A percentile compares a stretch with the other conserved stretches of the same genome.
Conservation (phyloP, 208 protist species). For the Trypanosoma lewisi region DNA sequence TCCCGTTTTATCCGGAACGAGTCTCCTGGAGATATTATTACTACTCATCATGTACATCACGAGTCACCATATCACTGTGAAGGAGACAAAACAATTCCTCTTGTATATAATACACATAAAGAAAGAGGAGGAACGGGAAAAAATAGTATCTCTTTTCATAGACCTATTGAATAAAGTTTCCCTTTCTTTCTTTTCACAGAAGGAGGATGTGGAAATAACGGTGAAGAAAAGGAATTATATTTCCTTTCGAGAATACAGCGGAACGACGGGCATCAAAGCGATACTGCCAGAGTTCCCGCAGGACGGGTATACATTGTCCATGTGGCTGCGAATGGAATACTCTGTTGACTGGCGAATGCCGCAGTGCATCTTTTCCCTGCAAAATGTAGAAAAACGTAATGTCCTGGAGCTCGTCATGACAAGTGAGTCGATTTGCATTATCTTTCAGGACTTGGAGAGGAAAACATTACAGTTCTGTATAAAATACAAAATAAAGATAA, state of each 20-base stretch:
- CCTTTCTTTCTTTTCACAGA: conserved; percentile 15
- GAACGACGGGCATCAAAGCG: conserved; percentile 52
- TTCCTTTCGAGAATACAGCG: conserved; percentile 33
- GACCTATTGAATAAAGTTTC: conserved; percentile 62
- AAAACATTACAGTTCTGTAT: conserved; percentile 17
- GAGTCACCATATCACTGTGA: conserved; percentile 64
- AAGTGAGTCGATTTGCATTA: conserved; percentile 6
- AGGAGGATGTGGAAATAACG: too few relatives aligned
- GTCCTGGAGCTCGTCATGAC: conserved; percentile 32
- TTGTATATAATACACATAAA: conserved; percentile 49
- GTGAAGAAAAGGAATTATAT: conserved; percentile 28
- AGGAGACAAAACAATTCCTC: conserved; percentile 75
- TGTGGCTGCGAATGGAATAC: conserved; percentile 65
- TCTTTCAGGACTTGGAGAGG: conserved; percentile 23
- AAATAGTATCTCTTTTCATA: conserved; percentile 43
- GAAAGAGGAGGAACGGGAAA: conserved; percentile 30
- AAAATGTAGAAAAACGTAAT: conserved; percentile 31
- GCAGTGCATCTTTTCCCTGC: conserved; percentile 42
- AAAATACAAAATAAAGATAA: conserved; percentile 17
- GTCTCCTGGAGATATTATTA: conserved; percentile 37
- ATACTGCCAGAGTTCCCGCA: conserved; percentile 51
- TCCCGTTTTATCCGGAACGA: conserved; percentile 23
- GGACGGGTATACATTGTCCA: conserved; percentile 71
- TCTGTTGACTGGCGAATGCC: conserved; percentile 9
- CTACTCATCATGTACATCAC: conserved; percentile 43